Evolutionary conservation across 305 asterid genomes (phyloP).

Genomic region (Lippia alba): DNA sequence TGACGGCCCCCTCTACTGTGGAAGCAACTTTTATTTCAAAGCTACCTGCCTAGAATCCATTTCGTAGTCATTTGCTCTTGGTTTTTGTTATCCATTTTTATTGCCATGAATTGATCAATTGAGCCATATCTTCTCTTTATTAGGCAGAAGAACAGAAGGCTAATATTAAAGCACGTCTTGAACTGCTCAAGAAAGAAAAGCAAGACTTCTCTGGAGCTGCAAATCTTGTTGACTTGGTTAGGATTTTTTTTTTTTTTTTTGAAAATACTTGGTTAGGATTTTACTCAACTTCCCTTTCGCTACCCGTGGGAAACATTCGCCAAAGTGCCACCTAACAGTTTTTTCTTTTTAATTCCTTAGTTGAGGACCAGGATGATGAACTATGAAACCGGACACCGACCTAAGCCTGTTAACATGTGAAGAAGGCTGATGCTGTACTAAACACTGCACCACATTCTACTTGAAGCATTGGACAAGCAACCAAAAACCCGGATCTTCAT

Average conservation of each 20-base stretch:
- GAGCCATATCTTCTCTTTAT: constrained; percentile 26
- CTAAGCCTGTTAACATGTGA: constrained; percentile 37
- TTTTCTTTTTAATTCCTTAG: constrained; percentile 38
- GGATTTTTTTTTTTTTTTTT: too few species aligned
- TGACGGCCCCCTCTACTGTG: constrained; percentile 5
- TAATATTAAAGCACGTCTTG: constrained; percentile 52
- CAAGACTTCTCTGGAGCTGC: constrained; percentile 59
- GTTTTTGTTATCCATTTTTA: constrained; percentile 14
- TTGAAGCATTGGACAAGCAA: constrained; percentile 15
- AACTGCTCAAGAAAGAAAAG: constrained; percentile 60
- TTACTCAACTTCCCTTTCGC: constrained; percentile 5
- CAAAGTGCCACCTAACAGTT: constrained; percentile 17
- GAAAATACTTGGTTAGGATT: constrained; percentile 58
- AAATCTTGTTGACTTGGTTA: constrained; percentile 54
- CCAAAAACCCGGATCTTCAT: constrained; percentile 23
- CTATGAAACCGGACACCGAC: constrained; percentile 34
- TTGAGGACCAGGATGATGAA: constrained; percentile 36
- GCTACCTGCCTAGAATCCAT: not conserved
- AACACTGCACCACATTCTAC: constrained; percentile 21
- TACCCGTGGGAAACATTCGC: constrained; percentile 2
- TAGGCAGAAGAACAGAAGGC: constrained; percentile 70
- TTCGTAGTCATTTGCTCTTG: not conserved
- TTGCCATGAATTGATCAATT: constrained; percentile 1
- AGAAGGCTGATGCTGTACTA: constrained; percentile 13
- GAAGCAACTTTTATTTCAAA: constrained; percentile 3